A percentile compares a stretch with the other conserved stretches of the same genome.
These are phyloP conservation scores for Peniophora sp. DNA, from an alignment of 1,284 basidiomycete genomes.

Conservation along the genomic window DNA sequence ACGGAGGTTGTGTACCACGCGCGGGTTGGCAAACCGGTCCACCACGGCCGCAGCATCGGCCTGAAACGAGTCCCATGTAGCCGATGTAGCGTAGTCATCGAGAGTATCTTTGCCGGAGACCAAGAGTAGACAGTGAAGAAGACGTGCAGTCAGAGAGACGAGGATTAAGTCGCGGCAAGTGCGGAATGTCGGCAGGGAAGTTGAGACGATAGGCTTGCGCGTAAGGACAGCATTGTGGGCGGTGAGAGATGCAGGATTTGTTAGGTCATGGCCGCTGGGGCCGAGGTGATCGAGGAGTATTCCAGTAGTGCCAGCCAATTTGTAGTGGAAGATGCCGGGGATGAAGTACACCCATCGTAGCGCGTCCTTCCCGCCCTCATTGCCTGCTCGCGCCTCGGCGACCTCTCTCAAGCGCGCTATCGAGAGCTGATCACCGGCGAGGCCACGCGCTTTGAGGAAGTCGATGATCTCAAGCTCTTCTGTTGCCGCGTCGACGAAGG, in stretches of 20 bases:
- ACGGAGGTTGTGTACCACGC: constrained; percentile 7
- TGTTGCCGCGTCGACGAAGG: constrained; percentile 14
- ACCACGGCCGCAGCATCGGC: neutral
- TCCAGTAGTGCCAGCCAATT: constrained; percentile 25
- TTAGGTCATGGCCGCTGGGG: constrained; percentile 10
- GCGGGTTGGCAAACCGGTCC: constrained; percentile 5
- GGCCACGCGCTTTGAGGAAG: too few relatives aligned
- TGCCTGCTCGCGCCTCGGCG: constrained; percentile 22
- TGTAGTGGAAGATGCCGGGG: constrained; percentile 30
- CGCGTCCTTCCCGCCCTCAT: constrained; percentile 21
- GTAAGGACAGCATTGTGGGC: constrained; percentile 11
- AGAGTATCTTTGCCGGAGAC: constrained; percentile 16
- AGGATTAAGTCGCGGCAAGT: constrained; percentile 27
- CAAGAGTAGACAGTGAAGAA: constrained; percentile 25
- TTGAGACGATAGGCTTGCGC: constrained; percentile 23
- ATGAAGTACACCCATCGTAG: constrained; percentile 21
- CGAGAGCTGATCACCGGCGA: constrained; percentile 29
- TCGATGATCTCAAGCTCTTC: constrained; percentile 12
- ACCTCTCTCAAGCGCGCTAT: constrained; percentile 24
- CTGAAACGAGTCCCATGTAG: constrained; percentile 12
- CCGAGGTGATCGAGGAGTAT: constrained; percentile 24
- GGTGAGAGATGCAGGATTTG: constrained; percentile 3
- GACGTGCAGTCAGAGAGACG: constrained; percentile 24
- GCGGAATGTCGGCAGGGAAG: constrained; percentile 24
- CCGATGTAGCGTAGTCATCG: constrained; percentile 15